phyloP scores from a whole-genome alignment of 1,284 basidiomycete species.

The Rhodotorula sp. region DNA sequence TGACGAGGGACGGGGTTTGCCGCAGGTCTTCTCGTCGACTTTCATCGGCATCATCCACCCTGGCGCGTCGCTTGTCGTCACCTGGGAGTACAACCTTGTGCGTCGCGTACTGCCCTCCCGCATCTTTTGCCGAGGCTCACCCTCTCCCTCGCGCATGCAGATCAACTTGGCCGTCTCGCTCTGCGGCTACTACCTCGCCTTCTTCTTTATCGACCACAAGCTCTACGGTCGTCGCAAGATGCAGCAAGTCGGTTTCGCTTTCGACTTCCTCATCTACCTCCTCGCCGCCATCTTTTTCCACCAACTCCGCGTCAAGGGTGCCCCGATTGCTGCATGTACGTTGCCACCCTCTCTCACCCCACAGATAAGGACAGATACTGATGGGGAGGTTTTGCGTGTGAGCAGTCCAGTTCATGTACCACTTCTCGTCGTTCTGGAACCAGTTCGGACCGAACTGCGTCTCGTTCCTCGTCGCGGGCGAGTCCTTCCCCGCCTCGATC shows the following conservation, averaged over 20 bases:
- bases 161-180: conserved; percentile 54
- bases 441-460: conserved; percentile 53
- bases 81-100: conserved; percentile 57
- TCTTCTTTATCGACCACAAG: conserved; percentile 60
- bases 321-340: conserved; percentile 42
- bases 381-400: neutral
- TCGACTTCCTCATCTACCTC: conserved; percentile 48
- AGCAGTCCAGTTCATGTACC: conserved; percentile 40
- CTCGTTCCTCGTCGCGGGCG: conserved; percentile 48
- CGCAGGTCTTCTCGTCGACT: conserved; percentile 48
- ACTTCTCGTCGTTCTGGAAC: conserved; percentile 35
- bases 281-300: conserved; percentile 51
- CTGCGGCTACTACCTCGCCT: conserved; percentile 57
- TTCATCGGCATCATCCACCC: conserved; percentile 57
- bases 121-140: neutral
- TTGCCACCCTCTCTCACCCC: neutral
- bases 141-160: neutral
- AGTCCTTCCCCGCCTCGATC: conserved; percentile 50
- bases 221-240: conserved; percentile 48
- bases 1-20: neutral
- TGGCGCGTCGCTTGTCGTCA: conserved; percentile 47
- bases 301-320: conserved; percentile 46
- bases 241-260: conserved; percentile 54
- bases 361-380: no score
- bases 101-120: neutral